Evolutionary conservation across 1,284 basidiomycete species (phyloP), one percentile per base, ranked within the genome.

Genomic region (Sutorius eximius): DNA sequence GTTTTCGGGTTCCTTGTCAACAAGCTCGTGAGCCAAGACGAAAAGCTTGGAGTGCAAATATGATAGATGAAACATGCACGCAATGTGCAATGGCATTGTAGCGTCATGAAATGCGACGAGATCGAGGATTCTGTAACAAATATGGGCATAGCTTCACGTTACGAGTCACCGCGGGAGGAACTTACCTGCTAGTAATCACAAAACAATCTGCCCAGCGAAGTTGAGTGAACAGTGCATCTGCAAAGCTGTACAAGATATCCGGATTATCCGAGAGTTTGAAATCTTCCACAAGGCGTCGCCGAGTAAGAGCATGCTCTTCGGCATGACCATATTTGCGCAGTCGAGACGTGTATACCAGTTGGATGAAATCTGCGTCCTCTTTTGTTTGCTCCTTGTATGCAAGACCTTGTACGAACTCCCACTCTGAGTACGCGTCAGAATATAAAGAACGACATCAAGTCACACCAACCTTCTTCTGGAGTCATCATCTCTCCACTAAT

Each of bases 201-300:
- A 88, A 96, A 66, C 96, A 98, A 69, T 99, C 96, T 16, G 92
- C 91, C 86, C 90, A 99, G 51, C 93, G 85, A 71, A 95, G 91
- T 49, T 89, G 85, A 9, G 86, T 78, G 69, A 95, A 98, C 16
- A 98, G 71, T 46, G 93, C 89, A 67, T 98, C 95, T 2, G 97
- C 97, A 57, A 95, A 87, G 58, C 92, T 92, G 66, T 85, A 93
- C 36, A 99, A 75, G 3, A 98, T 88, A 72, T 99, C 96, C 2
- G 93, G 88, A 67, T 98, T 97, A 56, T 96, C 89, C 1, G 82
- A 82, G 18, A 99, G 78, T 12, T 82, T 85, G 68, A 85, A 98
- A 54, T 91, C 86, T 27, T 88, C 81, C 1, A 88, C 85, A 2
- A 98, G 80, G 29, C 83, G 78, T 59, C 84, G 79, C 10, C 94